phyloP scores from a whole-genome alignment of 495 filamentous ascomycete genomes.

The Margaritispora aquatica region DNA sequence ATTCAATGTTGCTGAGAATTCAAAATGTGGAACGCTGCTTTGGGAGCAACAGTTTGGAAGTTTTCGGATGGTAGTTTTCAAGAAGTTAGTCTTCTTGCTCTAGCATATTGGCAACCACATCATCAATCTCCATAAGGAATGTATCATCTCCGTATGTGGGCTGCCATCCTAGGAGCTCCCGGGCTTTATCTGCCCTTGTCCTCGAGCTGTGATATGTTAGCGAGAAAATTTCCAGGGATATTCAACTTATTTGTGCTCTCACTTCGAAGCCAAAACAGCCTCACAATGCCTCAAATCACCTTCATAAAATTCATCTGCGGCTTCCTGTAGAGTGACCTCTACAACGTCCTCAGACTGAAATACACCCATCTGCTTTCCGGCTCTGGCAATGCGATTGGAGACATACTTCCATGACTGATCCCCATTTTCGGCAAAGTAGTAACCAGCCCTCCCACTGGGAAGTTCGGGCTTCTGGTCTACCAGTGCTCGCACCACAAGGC shows the following conservation, averaged over 20 bases:
- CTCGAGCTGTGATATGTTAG: constrained; percentile 1
- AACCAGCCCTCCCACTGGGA: constrained; percentile 35
- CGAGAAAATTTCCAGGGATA: background rate
- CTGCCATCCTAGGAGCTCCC: constrained; percentile 8
- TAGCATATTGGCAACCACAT: constrained; percentile 5
- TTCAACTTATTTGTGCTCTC: background rate
- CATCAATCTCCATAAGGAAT: constrained; percentile 11
- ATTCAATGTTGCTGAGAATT: no score
- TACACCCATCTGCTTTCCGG: background rate
- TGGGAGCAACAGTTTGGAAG: background rate
- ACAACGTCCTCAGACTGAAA: constrained; percentile 7
- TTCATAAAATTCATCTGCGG: constrained; percentile 21
- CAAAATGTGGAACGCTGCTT: no score
- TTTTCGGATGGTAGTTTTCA: background rate
- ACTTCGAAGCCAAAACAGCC: constrained; percentile 17
- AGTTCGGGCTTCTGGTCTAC: constrained; percentile 21
- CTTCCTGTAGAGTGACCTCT: constrained; percentile 5
- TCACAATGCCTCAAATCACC: constrained; percentile 19
- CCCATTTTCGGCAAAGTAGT: constrained; percentile 39
- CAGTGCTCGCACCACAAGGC: constrained; percentile 9
- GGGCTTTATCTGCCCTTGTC: constrained; percentile 9
- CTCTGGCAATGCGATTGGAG: background rate
- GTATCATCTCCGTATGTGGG: constrained; percentile 5
- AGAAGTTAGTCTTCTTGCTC: background rate
- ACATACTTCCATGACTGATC: constrained; percentile 29